A percentile compares a stretch with the other conserved stretches of the same genome.
Evolutionary conservation across 345 rosid species (phyloP).

Genomic region (Passiflora organensis): DNA sequence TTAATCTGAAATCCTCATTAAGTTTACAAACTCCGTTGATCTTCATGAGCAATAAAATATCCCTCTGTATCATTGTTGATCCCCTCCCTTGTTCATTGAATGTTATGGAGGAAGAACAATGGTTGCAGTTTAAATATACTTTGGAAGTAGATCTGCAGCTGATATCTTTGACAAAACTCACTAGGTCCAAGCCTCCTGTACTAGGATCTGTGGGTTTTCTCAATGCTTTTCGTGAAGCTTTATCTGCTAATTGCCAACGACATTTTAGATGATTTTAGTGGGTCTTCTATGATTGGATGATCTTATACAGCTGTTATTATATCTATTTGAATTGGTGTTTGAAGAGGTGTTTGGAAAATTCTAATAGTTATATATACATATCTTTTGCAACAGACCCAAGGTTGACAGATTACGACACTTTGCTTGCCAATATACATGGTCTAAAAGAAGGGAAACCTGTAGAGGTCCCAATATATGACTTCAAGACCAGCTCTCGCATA

Average conservation of each 20-base stretch:
- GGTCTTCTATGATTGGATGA: background rate
- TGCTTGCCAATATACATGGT: slow-evolving; percentile 80
- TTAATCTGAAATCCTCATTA: background rate
- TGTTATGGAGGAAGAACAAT: too few relatives aligned
- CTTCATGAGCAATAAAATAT: background rate
- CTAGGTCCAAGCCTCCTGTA: background rate
- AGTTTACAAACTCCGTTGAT: background rate
- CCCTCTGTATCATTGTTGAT: too few relatives aligned
- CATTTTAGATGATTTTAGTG: background rate
- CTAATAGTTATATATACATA: slow-evolving; percentile 24
- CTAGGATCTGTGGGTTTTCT: background rate
- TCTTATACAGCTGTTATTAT: too few relatives aligned
- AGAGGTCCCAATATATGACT: slow-evolving; percentile 89
- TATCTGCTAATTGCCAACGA: too few relatives aligned
- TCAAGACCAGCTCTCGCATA: slow-evolving; percentile 82
- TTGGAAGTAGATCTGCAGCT: too few relatives aligned
- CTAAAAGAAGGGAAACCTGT: slow-evolving; percentile 79
- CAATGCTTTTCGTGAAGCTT: background rate
- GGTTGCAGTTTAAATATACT: too few relatives aligned
- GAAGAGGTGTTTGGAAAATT: background rate
- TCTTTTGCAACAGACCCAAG: slow-evolving; percentile 74
- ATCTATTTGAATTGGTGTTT: too few relatives aligned
- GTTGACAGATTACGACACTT: slow-evolving; percentile 85
- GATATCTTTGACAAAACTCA: background rate
- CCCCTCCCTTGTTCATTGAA: too few relatives aligned